Percentiles rank a stretch among this genome's conserved stretches.
These are phyloP conservation scores for Dioszegia crocea DNA, from an alignment of 768 basidiomycete species.

Conservation along the genomic window DNA sequence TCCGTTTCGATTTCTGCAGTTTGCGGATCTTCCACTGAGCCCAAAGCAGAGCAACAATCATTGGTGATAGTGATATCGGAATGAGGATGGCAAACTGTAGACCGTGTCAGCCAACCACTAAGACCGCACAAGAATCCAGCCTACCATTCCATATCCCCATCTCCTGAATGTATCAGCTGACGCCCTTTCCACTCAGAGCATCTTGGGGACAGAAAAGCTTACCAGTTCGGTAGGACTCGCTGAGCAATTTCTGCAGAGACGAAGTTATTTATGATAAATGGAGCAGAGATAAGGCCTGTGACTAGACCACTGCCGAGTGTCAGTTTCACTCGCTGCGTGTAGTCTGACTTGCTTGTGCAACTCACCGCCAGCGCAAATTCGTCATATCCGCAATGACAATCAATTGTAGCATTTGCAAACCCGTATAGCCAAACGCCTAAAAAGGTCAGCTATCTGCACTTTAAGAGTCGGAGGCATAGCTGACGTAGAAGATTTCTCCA, in stretches of 20 bases:
- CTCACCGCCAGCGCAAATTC: conserved; percentile 50
- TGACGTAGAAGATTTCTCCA: conserved; percentile 54
- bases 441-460: neutral
- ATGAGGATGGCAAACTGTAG: conserved; percentile 46
- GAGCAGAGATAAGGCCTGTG: conserved; percentile 41
- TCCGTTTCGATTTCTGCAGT: conserved; percentile 11
- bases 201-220: neutral
- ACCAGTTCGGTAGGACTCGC: conserved; percentile 42
- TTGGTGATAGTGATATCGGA: conserved; percentile 45
- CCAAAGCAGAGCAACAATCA: conserved; percentile 49
- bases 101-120: neutral
- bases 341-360: conserved; percentile 10
- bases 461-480: neutral
- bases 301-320: conserved; percentile 25
- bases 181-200: neutral
- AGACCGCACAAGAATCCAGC: neutral
- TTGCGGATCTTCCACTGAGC: conserved; percentile 42
- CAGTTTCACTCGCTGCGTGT: neutral
- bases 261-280: conserved; percentile 51
- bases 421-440: conserved; percentile 40
- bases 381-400: conserved; percentile 53
- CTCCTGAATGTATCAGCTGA: conserved; percentile 36
- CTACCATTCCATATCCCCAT: conserved; percentile 52
- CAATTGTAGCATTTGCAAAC: conserved; percentile 51
- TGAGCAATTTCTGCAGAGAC: conserved; percentile 50